Evolutionary conservation across 1,284 basidiomycete genomes (phyloP), one percentile per base, ranked within the genome.

Genomic region (Ustilago sp.): DNA sequence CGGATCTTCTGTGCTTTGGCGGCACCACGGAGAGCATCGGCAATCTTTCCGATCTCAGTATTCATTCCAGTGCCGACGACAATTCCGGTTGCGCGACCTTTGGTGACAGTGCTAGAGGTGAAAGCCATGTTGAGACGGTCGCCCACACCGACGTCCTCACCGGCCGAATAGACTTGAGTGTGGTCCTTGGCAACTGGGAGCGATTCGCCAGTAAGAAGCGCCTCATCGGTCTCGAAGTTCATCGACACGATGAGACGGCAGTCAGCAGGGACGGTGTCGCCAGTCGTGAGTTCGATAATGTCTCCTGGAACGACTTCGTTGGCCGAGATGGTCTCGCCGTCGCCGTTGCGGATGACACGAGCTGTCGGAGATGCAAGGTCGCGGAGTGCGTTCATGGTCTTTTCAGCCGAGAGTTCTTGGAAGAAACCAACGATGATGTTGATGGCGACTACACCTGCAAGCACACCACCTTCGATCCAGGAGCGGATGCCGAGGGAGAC

Each of bases 201-300:
- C 12, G 88, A 89, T 81, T 91, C 90, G 57, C 91, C 91, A 1
- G 91, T 92, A n/a, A 92, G 87, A 38, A 92, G 88, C 5, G 91
- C 90, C 82, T 92, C 91, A 68, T 91, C 91, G 19, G 89, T 77
- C 71, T 85, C 84, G 28, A 85, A 85, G 71, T 85, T 85, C 77
- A 80, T 83, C 43, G 80, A 74, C 61, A 85, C 84, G 68, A 85
- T 71, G 15, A 85, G 72, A 34, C 84, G 80, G 62, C 82, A 71
- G 48, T 85, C 84, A 39, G 82, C 84, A 11, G 84, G 84, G 8
- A 85, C 78, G 0, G 83, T 83, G 63, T 85, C 83, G 34, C 84
- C 84, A 12, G 79, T 80, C 45, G 59, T 67, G 34, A 86, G 74
- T 76, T 86, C 83, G 64, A 87, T 76, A 57, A 87, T 79, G 62